Evolutionary conservation across 2,329 filamentous ascomycete species (phyloP), one percentile per base, ranked within the genome.

Genomic region (Blastomyces silverae): DNA sequence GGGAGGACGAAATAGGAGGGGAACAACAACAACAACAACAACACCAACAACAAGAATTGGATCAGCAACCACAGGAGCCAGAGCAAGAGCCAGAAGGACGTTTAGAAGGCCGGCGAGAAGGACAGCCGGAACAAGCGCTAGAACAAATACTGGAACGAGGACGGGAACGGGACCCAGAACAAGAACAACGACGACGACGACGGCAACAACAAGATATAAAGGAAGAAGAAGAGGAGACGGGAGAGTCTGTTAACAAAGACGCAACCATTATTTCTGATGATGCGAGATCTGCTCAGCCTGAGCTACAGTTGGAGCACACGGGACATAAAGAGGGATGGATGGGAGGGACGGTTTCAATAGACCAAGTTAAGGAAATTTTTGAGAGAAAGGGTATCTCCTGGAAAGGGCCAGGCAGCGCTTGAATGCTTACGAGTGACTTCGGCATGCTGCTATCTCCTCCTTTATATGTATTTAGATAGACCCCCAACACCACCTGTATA

Each of bases 1-100:
- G 17, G 53, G 31, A 46, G 44, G 20, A 20, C 6, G 17, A 37
- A 91, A 95, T 61, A 95, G 91, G 73, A 96, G 93, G 88, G 22
- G 50, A 15, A 2, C 22, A 10, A 22, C 17, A n/a, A n/a, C 17
- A n/a, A 8, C 31, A 6, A 34, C 31, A 34, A 34, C 3, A 34
- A 34, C 2, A n/a, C n/a, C n/a, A n/a, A n/a, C n/a, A n/a, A 3
- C 10, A 5, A 52, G 10, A 52, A 28, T 22, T 13, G 13, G 50
- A 52, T 6, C 50, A 15, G 3, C 50, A 52, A 17, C 50, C 22
- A 52, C 22, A 22, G 25, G 50, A 28, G 50, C 50, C 46, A 50
- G 7, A 22, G 20, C 46, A 1, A 22, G 20, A 22, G 44, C 44
- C 44, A 46, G 17, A 46, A n/a, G 4, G 31, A 7, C 31, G 31